Percentiles rank a stretch among this genome's conserved stretches.
Conservation (phyloP, 352 stramenopile species). For the Phytopythium delawarense region DNA sequence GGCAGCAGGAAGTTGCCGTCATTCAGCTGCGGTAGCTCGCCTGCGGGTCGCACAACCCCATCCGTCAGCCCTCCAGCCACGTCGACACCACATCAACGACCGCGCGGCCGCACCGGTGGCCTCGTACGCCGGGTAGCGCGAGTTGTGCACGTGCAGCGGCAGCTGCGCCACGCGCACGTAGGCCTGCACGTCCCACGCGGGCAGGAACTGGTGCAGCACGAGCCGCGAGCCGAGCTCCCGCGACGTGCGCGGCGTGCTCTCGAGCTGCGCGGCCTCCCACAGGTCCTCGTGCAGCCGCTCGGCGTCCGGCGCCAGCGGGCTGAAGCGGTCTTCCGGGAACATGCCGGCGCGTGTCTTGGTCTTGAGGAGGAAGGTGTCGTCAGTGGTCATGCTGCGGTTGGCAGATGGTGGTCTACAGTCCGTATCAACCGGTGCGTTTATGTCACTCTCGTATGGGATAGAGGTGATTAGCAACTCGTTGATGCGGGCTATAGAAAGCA, state of each 20-base stretch:
- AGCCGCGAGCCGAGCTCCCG: conserved; percentile 62
- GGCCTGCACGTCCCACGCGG: conserved; percentile 79
- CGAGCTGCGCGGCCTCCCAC: conserved; percentile 36
- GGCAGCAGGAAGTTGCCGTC: conserved; percentile 85
- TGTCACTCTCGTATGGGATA: neutral
- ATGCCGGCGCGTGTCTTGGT: conserved; percentile 19
- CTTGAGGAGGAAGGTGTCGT: neutral
- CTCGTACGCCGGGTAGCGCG: conserved; percentile 76
- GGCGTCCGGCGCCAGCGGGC: conserved; percentile 63
- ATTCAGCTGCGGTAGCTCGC: conserved; percentile 77
- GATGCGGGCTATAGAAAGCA: neutral
- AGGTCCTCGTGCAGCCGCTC: conserved; percentile 72
- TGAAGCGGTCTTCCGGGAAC: conserved; percentile 82
- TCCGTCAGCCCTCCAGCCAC: neutral
- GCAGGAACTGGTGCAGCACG: conserved; percentile 82
- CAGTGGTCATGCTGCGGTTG: neutral
- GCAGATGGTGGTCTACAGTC: neutral
- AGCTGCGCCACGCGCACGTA: conserved; percentile 80
- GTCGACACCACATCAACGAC: neutral
- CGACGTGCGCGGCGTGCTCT: conserved; percentile 63
- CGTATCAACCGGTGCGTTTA: neutral
- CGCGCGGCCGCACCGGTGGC: conserved; percentile 40
- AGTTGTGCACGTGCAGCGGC: conserved; percentile 81
- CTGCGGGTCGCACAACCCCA: conserved; percentile 11
- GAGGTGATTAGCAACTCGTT: neutral